These are phyloP conservation scores for Ustilago bromivora DNA, from an alignment of 1,284 basidiomycete species.

Conservation along the genomic window DNA sequence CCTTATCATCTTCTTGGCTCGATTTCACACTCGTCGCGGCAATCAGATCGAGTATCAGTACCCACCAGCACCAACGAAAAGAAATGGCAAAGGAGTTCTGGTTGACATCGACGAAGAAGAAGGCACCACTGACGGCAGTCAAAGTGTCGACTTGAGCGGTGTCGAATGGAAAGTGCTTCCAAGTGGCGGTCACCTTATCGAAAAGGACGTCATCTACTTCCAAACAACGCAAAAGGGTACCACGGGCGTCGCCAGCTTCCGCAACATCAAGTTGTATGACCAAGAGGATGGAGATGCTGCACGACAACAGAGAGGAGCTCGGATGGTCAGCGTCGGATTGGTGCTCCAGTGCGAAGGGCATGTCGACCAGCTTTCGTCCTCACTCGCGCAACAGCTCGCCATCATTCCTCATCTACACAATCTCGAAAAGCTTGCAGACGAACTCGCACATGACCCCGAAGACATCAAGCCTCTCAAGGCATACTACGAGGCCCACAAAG, in stretches of 20 bases:
- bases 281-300: constrained; percentile 14
- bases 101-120: constrained; percentile 24
- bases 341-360: constrained; percentile 33
- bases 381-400: constrained; percentile 46
- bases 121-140: background rate
- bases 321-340: constrained; percentile 56
- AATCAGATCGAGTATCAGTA: constrained; percentile 57
- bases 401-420: constrained; percentile 45
- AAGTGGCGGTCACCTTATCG: constrained; percentile 53
- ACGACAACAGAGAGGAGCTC: constrained; percentile 44
- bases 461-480: constrained; percentile 18
- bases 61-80: constrained; percentile 20
- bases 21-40: constrained; percentile 55
- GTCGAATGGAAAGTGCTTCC: constrained; percentile 64
- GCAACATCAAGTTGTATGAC: constrained; percentile 47
- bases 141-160: constrained; percentile 28
- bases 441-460: constrained; percentile 26
- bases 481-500: constrained; percentile 38
- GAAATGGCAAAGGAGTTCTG: constrained; percentile 14
- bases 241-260: constrained; percentile 53
- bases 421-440: constrained; percentile 44
- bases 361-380: constrained; percentile 19
- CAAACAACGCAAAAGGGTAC: constrained; percentile 18
- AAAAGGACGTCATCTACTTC: constrained; percentile 57
- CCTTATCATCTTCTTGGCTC: constrained; percentile 53